These are phyloP conservation scores for Avena atlantica DNA, from an alignment of 176 grass and related monocot genomes.

Conservation along the genomic window DNA sequence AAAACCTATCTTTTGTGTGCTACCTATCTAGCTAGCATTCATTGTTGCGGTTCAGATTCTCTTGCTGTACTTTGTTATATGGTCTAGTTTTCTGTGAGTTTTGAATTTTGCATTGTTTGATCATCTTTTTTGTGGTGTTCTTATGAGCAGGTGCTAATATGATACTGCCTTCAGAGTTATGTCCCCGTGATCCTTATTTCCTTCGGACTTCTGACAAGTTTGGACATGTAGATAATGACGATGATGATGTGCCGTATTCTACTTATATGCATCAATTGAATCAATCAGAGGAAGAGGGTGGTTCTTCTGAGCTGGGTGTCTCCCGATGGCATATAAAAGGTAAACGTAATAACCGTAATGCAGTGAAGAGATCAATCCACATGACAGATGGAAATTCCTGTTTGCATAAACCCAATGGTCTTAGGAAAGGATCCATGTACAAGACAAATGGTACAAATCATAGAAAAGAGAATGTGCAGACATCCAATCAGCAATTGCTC, in stretches of 20 bases:
- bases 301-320: constrained; percentile 70
- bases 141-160: constrained; percentile 68
- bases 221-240: constrained; percentile 56
- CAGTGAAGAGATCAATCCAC: constrained; percentile 56
- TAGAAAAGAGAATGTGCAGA: constrained; percentile 47
- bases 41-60: constrained; percentile 26
- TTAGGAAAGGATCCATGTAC: constrained; percentile 47
- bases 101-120: constrained; percentile 36
- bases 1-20: constrained; percentile 1
- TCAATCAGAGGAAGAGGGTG: constrained; percentile 64
- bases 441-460: constrained; percentile 47
- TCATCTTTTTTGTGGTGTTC: constrained; percentile 37
- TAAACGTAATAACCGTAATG: constrained; percentile 93
- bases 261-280: constrained; percentile 53
- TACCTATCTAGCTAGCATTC: background rate
- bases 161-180: constrained; percentile 52
- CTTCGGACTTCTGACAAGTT: constrained; percentile 61
- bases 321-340: constrained; percentile 97
- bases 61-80: constrained; percentile 18
- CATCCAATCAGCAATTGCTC: constrained; percentile 47
- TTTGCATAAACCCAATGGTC: constrained; percentile 63
- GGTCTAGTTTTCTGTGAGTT: constrained; percentile 34
- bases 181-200: constrained; percentile 48
- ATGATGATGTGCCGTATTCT: constrained; percentile 47
- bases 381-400: constrained; percentile 51